phyloP scores from a whole-genome alignment of 2,329 filamentous ascomycete species.

The Colletotrichum sp. region DNA sequence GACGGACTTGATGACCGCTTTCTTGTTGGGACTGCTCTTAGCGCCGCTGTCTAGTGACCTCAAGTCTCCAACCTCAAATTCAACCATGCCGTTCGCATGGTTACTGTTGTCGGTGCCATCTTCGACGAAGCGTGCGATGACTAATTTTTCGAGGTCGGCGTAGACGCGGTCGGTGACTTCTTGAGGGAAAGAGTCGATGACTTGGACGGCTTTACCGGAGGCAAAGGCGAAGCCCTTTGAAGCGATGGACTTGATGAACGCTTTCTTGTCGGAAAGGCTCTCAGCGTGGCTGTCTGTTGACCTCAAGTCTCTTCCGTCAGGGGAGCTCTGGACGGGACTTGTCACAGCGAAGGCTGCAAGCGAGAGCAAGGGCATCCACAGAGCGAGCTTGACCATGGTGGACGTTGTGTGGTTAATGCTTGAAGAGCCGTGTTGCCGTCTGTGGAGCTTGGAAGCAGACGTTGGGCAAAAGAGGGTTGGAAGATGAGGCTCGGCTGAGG shows the following conservation, averaged over 20 bases:
- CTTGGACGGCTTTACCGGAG: too few relatives aligned
- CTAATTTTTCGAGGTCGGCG: accelerated
- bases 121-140: neutral
- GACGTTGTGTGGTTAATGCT: neutral
- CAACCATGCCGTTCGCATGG: neutral
- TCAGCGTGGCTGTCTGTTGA: neutral
- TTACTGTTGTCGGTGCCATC: neutral
- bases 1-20: neutral
- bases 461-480: neutral
- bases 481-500: neutral
- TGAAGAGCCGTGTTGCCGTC: neutral
- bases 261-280: neutral
- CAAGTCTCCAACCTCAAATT: neutral
- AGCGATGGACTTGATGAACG: accelerated
- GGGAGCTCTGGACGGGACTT: neutral
- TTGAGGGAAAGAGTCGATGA: neutral
- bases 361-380: neutral
- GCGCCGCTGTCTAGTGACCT: accelerated
- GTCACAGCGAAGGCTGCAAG: neutral
- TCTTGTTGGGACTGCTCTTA: neutral
- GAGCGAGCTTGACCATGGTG: neutral
- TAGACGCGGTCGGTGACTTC: neutral
- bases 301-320: neutral
- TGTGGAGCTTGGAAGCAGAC: neutral
- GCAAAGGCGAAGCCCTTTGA: too few relatives aligned